Percentiles rank a stretch among this genome's conserved stretches.
phyloP scores from a whole-genome alignment of 2,329 filamentous ascomycete species.

The Colletotrichum brevisporum region DNA sequence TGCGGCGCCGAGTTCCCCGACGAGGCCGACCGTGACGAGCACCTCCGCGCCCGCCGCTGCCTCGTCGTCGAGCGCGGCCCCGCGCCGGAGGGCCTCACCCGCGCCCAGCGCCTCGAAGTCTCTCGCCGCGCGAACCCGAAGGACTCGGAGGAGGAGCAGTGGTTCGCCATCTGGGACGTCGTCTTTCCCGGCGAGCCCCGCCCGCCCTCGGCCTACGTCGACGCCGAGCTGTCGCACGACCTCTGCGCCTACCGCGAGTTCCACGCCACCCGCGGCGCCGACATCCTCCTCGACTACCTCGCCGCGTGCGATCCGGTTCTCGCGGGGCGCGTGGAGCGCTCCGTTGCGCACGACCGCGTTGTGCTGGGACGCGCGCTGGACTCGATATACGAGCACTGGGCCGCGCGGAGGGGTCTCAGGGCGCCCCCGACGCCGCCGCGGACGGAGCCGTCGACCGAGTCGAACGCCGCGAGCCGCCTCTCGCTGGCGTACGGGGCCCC shows the following conservation, averaged over 20 bases:
- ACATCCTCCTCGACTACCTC: slow-evolving; percentile 11
- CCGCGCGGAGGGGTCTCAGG: slow-evolving; percentile 11
- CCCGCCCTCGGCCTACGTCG: slow-evolving; percentile 45
- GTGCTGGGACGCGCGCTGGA: slow-evolving; percentile 17
- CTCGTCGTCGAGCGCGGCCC: slow-evolving; percentile 2
- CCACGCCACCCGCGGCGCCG: neutral
- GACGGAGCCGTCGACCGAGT: slow-evolving; percentile 24
- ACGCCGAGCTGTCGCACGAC: slow-evolving; percentile 34
- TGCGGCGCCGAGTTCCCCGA: slow-evolving; percentile 45
- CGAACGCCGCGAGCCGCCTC: slow-evolving; percentile 11
- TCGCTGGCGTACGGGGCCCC: neutral
- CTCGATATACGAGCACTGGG: slow-evolving; percentile 31
- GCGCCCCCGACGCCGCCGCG: slow-evolving; percentile 19
- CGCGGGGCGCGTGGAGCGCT: neutral
- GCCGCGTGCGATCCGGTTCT: neutral
- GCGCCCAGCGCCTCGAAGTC: slow-evolving; percentile 42
- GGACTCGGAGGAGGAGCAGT: slow-evolving; percentile 45
- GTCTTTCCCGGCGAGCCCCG: slow-evolving; percentile 43
- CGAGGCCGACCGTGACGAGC: slow-evolving; percentile 41
- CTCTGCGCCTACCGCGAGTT: slow-evolving; percentile 27
- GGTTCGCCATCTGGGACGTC: slow-evolving; percentile 48
- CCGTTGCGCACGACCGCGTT: neutral
- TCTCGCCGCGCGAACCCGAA: slow-evolving; percentile 38
- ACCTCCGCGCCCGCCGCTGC: slow-evolving; percentile 37
- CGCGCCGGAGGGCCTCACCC: slow-evolving; percentile 15